Evolutionary conservation across 2,329 filamentous ascomycete species (phyloP), one percentile per base, ranked within the genome.

Genomic region (Talaromyces amestolkiae): DNA sequence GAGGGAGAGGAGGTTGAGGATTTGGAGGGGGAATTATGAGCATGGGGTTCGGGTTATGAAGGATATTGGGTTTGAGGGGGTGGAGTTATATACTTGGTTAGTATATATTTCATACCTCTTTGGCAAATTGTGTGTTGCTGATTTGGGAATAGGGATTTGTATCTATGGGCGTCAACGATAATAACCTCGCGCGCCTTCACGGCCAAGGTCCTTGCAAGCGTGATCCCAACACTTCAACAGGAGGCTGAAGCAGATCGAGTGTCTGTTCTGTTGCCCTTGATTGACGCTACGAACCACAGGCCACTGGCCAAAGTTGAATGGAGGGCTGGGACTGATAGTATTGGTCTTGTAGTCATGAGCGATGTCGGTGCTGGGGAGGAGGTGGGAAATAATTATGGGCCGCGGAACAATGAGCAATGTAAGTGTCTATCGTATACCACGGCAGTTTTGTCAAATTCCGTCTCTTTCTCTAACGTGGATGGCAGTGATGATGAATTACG

Each of bases 261-360:
- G 66, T 89, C 89, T 1, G 82, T 92, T 8, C 80, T 93, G 5
- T 80, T 92, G 39, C 90, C 90, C 1, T 79, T 92, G 3, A 85
- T 91, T 65, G 90, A 93, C 72, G 82, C 92, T 33, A 86, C 86
- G 11, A 93, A 93, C 72, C 90, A 93, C 72, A 84, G 85, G 61
- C 87, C 88, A 58, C 77, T 84, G 22, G 83, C 87, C 0, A 78
- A 82, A 49, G 84, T 88, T 0, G 76, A 81, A 49, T 92, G 90
- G 90, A 80, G 84, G 27, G 78, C 79, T 65, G 77, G 75, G 2
- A 70, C 73, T 8, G 69, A 75, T 63, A 74, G 75, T 66, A 76
- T 82, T 33, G 73, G 72, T 7, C 73, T 82, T 49, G 72, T 79
- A 47, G 79, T 83, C 2, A 74, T 83, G 24, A 76, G 82, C 11